phyloP scores from a whole-genome alignment of 306 rosid species.

The Pyrus bretschneideri region DNA sequence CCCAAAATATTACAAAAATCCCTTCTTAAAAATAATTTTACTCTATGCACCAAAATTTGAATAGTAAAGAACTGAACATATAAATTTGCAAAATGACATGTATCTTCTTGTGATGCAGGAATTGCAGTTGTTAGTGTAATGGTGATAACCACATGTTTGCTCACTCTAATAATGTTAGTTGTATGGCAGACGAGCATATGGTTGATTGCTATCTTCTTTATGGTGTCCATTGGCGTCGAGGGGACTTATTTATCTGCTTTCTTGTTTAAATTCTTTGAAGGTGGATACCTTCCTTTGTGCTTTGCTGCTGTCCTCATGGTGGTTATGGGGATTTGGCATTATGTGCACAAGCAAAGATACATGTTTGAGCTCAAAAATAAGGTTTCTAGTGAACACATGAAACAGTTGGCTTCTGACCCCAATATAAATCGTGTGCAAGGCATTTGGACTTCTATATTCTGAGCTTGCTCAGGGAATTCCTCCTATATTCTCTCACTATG shows the following conservation, averaged over 20 bases:
- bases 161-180: slow-evolving; percentile 55
- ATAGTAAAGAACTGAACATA: too few species aligned
- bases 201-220: slow-evolving; percentile 38
- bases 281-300: slow-evolving; percentile 57
- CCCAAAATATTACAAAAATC: too few species aligned
- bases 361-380: slow-evolving; percentile 52
- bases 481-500: slow-evolving; percentile 56
- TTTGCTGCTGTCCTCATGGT: slow-evolving; percentile 31
- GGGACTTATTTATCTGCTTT: slow-evolving; percentile 36
- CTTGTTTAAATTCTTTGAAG: slow-evolving; percentile 50
- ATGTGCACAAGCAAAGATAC: slow-evolving; percentile 58
- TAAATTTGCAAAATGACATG: not conserved
- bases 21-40: too few species aligned
- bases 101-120: not conserved
- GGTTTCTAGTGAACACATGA: slow-evolving; percentile 46
- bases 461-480: slow-evolving; percentile 85
- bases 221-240: slow-evolving; percentile 32
- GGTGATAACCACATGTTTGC: slow-evolving; percentile 49
- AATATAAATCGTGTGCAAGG: slow-evolving; percentile 51
- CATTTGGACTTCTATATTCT: slow-evolving; percentile 47
- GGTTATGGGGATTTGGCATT: slow-evolving; percentile 63
- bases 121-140: slow-evolving; percentile 69
- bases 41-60: too few species aligned
- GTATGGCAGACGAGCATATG: slow-evolving; percentile 64
- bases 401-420: slow-evolving; percentile 20